These are phyloP conservation scores for Crotalaria pallida DNA, from an alignment of 306 rosid genomes.

Conservation along the genomic window DNA sequence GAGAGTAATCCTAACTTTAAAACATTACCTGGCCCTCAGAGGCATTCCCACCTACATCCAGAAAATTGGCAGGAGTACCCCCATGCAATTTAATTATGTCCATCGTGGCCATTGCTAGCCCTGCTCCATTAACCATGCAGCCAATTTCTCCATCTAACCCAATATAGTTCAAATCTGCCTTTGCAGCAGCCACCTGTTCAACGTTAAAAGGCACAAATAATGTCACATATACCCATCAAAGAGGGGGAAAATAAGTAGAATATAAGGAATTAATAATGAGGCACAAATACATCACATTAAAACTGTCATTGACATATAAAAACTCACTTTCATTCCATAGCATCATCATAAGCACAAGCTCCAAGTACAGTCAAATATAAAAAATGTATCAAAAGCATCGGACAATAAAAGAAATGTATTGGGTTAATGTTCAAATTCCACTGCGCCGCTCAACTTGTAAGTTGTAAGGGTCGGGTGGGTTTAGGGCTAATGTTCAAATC, in stretches of 20 bases:
- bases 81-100: constrained; percentile 94
- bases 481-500: background rate
- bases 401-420: background rate
- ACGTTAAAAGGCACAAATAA: constrained; percentile 20
- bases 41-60: constrained; percentile 98
- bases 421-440: no score
- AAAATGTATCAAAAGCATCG: background rate
- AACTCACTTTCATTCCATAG: background rate
- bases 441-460: background rate
- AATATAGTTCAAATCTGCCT: constrained; percentile 91
- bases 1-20: background rate
- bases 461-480: background rate
- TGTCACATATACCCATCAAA: background rate
- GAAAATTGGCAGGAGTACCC: constrained; percentile 98
- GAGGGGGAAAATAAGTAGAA: background rate
- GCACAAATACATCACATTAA: background rate
- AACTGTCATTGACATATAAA: background rate
- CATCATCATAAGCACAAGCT: constrained; percentile 6
- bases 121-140: constrained; percentile 99
- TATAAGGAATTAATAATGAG: background rate
- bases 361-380: constrained; percentile 10
- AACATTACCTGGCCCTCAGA: constrained; percentile 90
- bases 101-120: constrained; percentile 99
- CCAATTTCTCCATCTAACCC: constrained; percentile 99
- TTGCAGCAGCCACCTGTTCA: constrained; percentile 83